These are phyloP conservation scores for Kwoniella shivajii DNA, from an alignment of 1,284 basidiomycete genomes.

Conservation along the genomic window DNA sequence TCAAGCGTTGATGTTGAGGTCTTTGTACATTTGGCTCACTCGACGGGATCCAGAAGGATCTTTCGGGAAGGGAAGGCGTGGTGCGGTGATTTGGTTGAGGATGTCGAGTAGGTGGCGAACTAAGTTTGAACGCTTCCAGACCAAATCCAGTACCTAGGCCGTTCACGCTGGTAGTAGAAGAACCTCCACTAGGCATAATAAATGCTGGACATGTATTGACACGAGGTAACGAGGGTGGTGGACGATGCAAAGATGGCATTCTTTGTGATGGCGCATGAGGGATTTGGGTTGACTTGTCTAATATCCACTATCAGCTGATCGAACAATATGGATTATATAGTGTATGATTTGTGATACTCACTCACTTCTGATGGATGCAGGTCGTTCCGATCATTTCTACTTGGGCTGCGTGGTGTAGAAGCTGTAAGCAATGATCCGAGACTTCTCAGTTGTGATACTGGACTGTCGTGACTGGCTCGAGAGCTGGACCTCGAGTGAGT, in stretches of 20 bases:
- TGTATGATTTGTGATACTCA: too few relatives aligned
- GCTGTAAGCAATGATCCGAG: background rate
- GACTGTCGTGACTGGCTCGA: background rate
- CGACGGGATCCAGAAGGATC: background rate
- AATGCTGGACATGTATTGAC: background rate
- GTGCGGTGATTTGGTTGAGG: background rate
- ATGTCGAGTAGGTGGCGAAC: conserved; percentile 1
- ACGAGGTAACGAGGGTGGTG: background rate
- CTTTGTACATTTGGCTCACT: background rate
- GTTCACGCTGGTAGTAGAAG: background rate
- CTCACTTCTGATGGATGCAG: too few relatives aligned
- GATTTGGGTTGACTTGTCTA: too few relatives aligned
- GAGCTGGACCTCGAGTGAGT: background rate
- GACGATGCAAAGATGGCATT: background rate
- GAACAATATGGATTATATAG: too few relatives aligned
- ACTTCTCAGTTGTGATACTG: background rate
- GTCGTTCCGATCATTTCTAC: too few relatives aligned
- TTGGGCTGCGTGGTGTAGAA: background rate
- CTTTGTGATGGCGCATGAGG: too few relatives aligned
- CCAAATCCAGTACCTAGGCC: background rate
- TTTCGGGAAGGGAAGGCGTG: background rate
- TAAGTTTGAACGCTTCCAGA: conserved; percentile 1
- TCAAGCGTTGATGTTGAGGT: conserved; percentile 4
- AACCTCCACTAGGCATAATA: background rate
- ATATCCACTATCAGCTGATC: too few relatives aligned